Conservation (phyloP, 371 early-diverging fungal species). For the Mucor velutinosus region DNA sequence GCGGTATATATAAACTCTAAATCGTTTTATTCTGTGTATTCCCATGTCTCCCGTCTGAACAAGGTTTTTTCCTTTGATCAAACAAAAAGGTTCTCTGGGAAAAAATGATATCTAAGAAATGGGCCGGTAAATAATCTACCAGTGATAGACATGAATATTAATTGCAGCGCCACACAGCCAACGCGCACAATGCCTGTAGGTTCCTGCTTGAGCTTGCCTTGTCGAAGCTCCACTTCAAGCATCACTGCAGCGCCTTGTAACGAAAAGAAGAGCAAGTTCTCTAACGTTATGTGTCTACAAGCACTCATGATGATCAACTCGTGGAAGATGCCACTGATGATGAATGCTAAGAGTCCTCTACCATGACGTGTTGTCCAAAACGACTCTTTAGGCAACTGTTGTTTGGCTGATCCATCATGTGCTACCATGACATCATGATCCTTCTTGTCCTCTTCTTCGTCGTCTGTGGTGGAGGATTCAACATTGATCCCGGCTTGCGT, state of each 20-base stretch:
- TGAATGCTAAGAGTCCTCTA: slow-evolving; percentile 28
- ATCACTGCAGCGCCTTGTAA: slow-evolving; percentile 32
- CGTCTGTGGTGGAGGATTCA: not conserved
- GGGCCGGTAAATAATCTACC: slow-evolving; percentile 28
- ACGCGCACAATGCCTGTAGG: slow-evolving; percentile 14
- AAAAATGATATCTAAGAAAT: slow-evolving; percentile 25
- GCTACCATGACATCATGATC: not conserved
- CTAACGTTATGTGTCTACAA: slow-evolving; percentile 38
- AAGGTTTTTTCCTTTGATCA: not conserved
- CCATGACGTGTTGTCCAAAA: slow-evolving; percentile 9
- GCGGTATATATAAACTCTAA: not conserved
- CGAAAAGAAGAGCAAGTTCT: slow-evolving; percentile 35
- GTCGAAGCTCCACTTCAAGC: slow-evolving; percentile 24
- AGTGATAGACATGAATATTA: slow-evolving; percentile 15
- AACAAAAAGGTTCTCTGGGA: slow-evolving; percentile 1
- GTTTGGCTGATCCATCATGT: not conserved
- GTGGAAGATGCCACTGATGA: slow-evolving; percentile 41
- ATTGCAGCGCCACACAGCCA: slow-evolving; percentile 10
- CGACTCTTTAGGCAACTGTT: not conserved
- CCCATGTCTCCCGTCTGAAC: not conserved
- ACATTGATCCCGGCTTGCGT: not conserved
- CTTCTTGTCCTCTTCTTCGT: not conserved
- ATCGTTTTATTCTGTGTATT: not conserved
- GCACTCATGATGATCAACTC: slow-evolving; percentile 40
- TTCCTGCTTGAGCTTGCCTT: slow-evolving; percentile 20